Percentiles rank a stretch among this genome's conserved stretches.
Conservation (phyloP, 352 stramenopile species). For the Globisporangium lucens region DNA sequence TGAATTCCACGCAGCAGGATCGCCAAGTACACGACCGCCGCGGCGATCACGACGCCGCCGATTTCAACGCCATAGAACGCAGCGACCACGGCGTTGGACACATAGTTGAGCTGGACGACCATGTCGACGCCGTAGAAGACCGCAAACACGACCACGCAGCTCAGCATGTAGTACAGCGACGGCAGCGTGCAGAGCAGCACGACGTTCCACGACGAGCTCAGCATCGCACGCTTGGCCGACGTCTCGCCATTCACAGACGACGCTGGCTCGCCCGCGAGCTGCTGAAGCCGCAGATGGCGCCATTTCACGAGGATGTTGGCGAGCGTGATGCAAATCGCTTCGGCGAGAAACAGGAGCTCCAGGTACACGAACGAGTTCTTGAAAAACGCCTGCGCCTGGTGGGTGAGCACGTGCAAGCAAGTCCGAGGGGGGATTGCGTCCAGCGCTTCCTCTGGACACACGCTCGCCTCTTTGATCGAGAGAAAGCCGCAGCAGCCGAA, state of each 20-base stretch:
- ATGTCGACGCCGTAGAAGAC: constrained; percentile 42
- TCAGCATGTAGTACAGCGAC: constrained; percentile 29
- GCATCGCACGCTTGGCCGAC: constrained; percentile 25
- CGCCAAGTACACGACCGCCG: constrained; percentile 20
- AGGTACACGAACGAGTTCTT: constrained; percentile 36
- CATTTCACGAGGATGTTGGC: constrained; percentile 55
- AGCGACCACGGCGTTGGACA: constrained; percentile 32
- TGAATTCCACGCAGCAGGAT: constrained; percentile 27
- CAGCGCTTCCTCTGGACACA: constrained; percentile 51
- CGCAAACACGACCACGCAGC: constrained; percentile 21
- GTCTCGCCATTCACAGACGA: constrained; percentile 11
- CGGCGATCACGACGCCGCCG: constrained; percentile 22
- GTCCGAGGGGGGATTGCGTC: constrained; percentile 32
- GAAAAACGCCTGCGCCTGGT: constrained; percentile 33
- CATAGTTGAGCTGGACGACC: constrained; percentile 31
- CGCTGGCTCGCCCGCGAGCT: constrained; percentile 27
- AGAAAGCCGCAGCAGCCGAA: constrained; percentile 59
- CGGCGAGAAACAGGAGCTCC: constrained; percentile 28
- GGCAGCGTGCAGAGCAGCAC: constrained; percentile 40
- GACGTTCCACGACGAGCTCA: constrained; percentile 27
- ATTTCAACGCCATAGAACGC: constrained; percentile 43
- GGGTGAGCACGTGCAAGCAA: constrained; percentile 29
- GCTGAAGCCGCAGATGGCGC: constrained; percentile 35
- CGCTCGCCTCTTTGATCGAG: constrained; percentile 26
- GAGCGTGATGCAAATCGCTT: constrained; percentile 32